Base-by-base conservation (phyloP, 2,329 filamentous ascomycete genomes). In the Diplocarpon mali region DNA sequence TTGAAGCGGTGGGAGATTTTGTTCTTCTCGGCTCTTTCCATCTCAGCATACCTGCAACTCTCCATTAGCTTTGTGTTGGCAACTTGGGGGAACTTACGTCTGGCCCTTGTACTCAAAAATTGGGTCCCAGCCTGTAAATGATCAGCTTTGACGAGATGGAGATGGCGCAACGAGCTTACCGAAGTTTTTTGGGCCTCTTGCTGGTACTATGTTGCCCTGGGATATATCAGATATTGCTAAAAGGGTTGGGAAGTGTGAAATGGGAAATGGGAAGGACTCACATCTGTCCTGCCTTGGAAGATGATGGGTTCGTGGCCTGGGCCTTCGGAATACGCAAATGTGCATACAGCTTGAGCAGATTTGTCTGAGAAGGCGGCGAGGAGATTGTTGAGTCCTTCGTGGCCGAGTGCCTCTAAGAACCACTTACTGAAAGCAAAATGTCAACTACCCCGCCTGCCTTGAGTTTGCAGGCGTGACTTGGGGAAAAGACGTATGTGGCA, bases 91-190 rank as follows among this genome's bases (percentile, higher is more conserved):
- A 37, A 47, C 53, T 49, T 53, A 62, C 69, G 92, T 98, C 66
- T 86, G 70, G 35, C 89, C 89, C 53, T 93, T 75, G 56, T 93
- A 90, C 67, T 98, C 92, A 58, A 98, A 98, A 53, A 94, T 83
- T 2, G 92, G 79, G 64, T 98, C 92, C 92, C 92, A 98, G 37
- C 90, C 89, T 94, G 52, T n/a, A 20, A 38, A 56, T 39, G 53
- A 53, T 55, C 27, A 45, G 38, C 40, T 44, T 20, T 10, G 5
- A 1, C 12, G 36, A 37, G 17, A 16, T 47, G 12, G 16, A 46
- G 11, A 34, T 13, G 28, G 8, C 10, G 44, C 12, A 14, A 37
- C 5, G 32, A 17, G 39, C 78, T 66, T 69, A 90, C 89, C 92
- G 62, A 98, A 98, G 42, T 76, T 73, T 14, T 77, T 68, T 35